Evolutionary conservation across 2,329 filamentous ascomycete genomes (phyloP).

Genomic region (Graphilbum fragrans): DNA sequence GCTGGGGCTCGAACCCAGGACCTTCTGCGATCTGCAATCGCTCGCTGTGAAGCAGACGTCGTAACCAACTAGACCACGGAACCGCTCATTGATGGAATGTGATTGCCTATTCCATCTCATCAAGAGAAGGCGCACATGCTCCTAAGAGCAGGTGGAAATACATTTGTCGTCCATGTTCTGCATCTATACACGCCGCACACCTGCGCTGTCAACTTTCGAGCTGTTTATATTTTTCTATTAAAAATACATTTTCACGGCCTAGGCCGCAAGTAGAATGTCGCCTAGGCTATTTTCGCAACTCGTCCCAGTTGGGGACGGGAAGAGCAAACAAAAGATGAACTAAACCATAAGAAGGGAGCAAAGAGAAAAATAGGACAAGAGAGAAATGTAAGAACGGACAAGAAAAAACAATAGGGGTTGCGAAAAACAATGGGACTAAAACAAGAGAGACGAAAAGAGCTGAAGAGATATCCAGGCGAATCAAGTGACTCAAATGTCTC

Average conservation of each 20-base stretch:
- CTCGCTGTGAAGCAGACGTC: constrained; percentile 15
- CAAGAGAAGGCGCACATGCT: too few species aligned
- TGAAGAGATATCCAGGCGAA: too few species aligned
- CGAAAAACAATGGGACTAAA: background rate
- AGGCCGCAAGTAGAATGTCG: too few species aligned
- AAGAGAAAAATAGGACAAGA: too few species aligned
- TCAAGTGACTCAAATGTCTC: too few species aligned
- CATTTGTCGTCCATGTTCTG: too few species aligned
- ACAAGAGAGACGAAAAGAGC: too few species aligned
- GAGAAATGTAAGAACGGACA: too few species aligned
- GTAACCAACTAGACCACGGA: constrained; percentile 16
- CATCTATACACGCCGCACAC: background rate
- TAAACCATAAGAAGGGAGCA: background rate
- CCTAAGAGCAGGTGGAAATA: background rate
- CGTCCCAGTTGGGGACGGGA: too few species aligned
- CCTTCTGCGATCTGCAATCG: constrained; percentile 11
- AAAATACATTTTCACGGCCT: background rate
- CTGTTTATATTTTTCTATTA: background rate
- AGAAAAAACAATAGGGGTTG: background rate
- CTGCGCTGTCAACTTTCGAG: too few species aligned
- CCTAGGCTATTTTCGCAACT: too few species aligned
- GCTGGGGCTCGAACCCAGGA: constrained; percentile 16
- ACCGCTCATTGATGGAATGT: constrained; percentile 3
- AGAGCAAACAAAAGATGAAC: background rate
- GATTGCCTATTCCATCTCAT: background rate